phyloP scores from a whole-genome alignment of 148 eudicot genomes.

The Nepenthes mirabilis region DNA sequence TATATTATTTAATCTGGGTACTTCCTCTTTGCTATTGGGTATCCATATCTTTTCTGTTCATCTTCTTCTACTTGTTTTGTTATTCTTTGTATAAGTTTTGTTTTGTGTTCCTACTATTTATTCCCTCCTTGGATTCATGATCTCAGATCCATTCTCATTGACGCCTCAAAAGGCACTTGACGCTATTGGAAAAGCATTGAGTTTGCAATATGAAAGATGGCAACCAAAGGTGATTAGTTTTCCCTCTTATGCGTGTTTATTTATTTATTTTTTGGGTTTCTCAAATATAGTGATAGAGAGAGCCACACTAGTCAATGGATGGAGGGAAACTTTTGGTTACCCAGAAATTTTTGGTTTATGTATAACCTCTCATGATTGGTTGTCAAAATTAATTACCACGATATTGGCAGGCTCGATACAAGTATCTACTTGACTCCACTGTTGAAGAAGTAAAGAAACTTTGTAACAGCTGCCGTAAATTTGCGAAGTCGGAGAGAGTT shows the following conservation, averaged over 20 bases:
- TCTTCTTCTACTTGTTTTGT: neutral
- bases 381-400: neutral
- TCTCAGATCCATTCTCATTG: slow-evolving; percentile 86
- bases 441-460: slow-evolving; percentile 93
- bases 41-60: neutral
- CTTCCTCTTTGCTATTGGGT: too few relatives aligned
- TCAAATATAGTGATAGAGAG: neutral
- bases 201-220: slow-evolving; percentile 92
- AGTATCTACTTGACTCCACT: slow-evolving; percentile 71
- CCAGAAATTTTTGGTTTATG: neutral
- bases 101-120: neutral
- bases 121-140: neutral
- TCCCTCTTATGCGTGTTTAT: neutral
- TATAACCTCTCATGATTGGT: neutral
- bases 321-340: neutral
- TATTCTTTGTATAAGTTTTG: too few relatives aligned
- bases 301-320: neutral
- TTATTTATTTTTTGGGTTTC: neutral
- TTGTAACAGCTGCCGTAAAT: slow-evolving; percentile 71
- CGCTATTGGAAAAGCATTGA: slow-evolving; percentile 77
- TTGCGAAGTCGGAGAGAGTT: slow-evolving; percentile 89
- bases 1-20: too few relatives aligned
- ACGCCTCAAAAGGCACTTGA: slow-evolving; percentile 93
- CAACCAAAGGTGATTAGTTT: slow-evolving; percentile 62
- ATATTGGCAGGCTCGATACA: slow-evolving; percentile 68